Conservation (phyloP, 1,284 basidiomycete genomes). For the Flammula alnicola region DNA sequence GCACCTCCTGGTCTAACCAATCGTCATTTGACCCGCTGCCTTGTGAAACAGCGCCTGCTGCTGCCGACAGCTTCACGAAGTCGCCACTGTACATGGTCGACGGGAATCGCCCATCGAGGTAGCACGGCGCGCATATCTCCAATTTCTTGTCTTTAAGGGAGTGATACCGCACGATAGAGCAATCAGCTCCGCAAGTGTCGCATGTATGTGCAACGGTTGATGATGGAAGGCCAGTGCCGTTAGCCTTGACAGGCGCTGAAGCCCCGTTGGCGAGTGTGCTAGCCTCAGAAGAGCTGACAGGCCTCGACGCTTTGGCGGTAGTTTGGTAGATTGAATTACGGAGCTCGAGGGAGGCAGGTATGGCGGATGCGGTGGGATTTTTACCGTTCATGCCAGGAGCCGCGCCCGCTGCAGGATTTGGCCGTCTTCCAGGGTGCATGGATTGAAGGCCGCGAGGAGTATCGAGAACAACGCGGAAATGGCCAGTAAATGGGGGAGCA, state of each 20-base stretch:
- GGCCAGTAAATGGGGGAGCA: slow-evolving; percentile 97
- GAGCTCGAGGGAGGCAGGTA: slow-evolving; percentile 82
- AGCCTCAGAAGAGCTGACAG: slow-evolving; percentile 70
- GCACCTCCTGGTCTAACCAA: slow-evolving; percentile 92
- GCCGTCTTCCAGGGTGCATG: slow-evolving; percentile 88
- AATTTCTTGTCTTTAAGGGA: slow-evolving; percentile 92
- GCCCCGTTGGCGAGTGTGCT: slow-evolving; percentile 62
- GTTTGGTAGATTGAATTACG: slow-evolving; percentile 90
- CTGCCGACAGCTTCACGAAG: slow-evolving; percentile 87
- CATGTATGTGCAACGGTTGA: slow-evolving; percentile 75
- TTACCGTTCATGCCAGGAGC: slow-evolving; percentile 56
- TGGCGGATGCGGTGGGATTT: slow-evolving; percentile 46
- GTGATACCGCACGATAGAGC: slow-evolving; percentile 89
- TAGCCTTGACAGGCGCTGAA: slow-evolving; percentile 41
- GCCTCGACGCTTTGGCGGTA: slow-evolving; percentile 78
- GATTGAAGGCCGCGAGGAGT: slow-evolving; percentile 96
- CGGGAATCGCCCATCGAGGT: slow-evolving; percentile 96
- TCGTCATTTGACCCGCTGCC: slow-evolving; percentile 61
- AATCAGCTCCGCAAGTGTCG: slow-evolving; percentile 95
- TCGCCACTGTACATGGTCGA: slow-evolving; percentile 96
- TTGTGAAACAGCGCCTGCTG: slow-evolving; percentile 43
- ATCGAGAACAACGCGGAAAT: slow-evolving; percentile 97
- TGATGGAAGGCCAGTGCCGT: slow-evolving; percentile 56
- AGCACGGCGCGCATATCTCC: slow-evolving; percentile 89
- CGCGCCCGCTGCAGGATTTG: slow-evolving; percentile 41